Base-by-base conservation (phyloP, 768 basidiomycete species). In the Xerocomellus amylosporus region DNA sequence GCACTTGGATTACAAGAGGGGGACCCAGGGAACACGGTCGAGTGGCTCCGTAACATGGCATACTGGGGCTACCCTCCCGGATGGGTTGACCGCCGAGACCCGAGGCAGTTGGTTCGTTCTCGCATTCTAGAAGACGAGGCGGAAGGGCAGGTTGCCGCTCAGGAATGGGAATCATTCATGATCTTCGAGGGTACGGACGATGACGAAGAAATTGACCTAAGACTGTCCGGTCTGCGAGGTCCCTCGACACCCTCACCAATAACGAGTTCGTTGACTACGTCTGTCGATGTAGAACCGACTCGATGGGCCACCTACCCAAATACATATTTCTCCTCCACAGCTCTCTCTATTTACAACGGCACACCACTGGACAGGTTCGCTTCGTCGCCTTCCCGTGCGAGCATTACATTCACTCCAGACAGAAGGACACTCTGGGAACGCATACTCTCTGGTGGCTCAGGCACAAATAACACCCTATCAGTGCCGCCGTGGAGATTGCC, bases 61-160 rank as follows among this genome's bases (percentile, higher is more conserved):
- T 60, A 73, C 37, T 89, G 87, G 87, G 89, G 89, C 0, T 91
- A 90, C 64, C 89, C 89, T n/a, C 78, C 75, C 14, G 89, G 89
- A 0, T 91, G 87, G 86, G 64, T 78, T 20, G 67, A 73, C 45
- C 56, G 58, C 12, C 59, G 49, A 46, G 83, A 90, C 64, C 89
- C 88, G 8, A 76, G 75, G 51, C 74, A 81, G 22, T 61, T 66
- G 46, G 75, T 84, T 47, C 72, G 72, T 54, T 66, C 68, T 36
- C 74, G 76, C 26, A 86, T 90, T 36, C 63, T 77, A 63, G 65
- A 69, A 53, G 76, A 75, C 41, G 49, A 49, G 14, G 20, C 5
- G 17, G 51, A 53, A 26, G 49, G 8, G 19, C 48, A 47, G 5
- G 31, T 13, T 17, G 2, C 15, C 36, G 13, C 38, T 19, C 2